These are phyloP conservation scores for Penicillium sp. DNA, from an alignment of 2,329 filamentous ascomycete species.

Conservation along the genomic window DNA sequence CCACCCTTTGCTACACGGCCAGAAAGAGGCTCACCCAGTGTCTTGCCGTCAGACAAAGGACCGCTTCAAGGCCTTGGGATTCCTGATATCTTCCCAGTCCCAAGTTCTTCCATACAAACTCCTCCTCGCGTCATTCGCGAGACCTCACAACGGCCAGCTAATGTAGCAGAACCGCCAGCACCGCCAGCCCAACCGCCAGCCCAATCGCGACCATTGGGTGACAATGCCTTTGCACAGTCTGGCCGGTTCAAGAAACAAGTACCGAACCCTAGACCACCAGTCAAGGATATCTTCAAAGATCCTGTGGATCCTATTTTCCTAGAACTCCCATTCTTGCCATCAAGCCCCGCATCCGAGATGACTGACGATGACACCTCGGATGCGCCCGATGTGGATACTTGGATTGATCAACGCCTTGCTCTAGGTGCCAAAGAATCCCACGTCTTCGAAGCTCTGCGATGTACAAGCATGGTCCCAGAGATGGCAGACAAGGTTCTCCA, in stretches of 20 bases:
- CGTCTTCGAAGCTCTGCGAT: constrained; percentile 35
- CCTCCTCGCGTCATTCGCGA: not conserved
- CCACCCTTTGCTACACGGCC: not conserved
- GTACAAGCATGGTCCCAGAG: constrained; percentile 41
- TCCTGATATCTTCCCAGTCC: not conserved
- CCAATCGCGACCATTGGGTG: not conserved
- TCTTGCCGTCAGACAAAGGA: not conserved
- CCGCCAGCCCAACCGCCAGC: constrained; percentile 1
- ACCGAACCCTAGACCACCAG: constrained; percentile 1
- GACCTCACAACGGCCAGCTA: not conserved
- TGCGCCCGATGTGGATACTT: constrained; percentile 32
- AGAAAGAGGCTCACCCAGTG: not conserved
- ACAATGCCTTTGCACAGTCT: constrained; percentile 7
- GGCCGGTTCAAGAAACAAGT: constrained; percentile 1
- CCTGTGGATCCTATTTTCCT: constrained; percentile 23
- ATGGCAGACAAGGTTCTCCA: constrained; percentile 39
- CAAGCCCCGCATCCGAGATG: constrained; percentile 20
- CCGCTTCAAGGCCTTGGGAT: constrained; percentile 2
- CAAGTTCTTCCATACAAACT: not conserved
- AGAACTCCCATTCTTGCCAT: constrained; percentile 32
- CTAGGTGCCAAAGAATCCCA: constrained; percentile 30
- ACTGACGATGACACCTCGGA: constrained; percentile 17
- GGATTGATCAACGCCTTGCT: constrained; percentile 38
- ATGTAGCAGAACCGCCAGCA: not conserved
- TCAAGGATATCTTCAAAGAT: not conserved